phyloP scores from a whole-genome alignment of 1,139 yeast species.

The Pichia sp. region DNA sequence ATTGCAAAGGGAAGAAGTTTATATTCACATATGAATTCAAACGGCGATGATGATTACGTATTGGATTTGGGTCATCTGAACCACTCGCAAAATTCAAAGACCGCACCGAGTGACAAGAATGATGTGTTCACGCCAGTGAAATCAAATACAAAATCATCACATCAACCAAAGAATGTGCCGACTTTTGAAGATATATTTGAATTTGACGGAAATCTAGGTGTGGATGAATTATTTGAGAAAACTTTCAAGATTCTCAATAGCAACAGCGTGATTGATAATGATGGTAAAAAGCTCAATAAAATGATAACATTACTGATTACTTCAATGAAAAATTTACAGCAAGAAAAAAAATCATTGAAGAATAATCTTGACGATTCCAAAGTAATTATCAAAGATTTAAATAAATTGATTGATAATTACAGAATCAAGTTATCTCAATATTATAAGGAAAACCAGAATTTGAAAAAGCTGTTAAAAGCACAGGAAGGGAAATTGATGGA shows the following conservation, averaged over 20 bases:
- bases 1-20: neutral
- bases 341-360: constrained; percentile 10
- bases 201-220: constrained; percentile 1
- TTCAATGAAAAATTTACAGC: constrained; percentile 13
- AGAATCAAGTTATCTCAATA: constrained; percentile 15
- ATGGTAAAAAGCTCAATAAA: constrained; percentile 8
- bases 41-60: constrained; percentile 1
- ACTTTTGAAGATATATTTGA: too few relatives aligned
- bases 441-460: constrained; percentile 11
- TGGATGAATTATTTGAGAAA: constrained; percentile 15
- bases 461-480: constrained; percentile 1
- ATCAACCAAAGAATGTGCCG: neutral
- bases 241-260: constrained; percentile 20
- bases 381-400: constrained; percentile 9
- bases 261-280: constrained; percentile 7
- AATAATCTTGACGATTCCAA: constrained; percentile 2
- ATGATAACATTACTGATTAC: constrained; percentile 16
- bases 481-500: neutral
- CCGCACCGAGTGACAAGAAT: neutral
- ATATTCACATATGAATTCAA: neutral
- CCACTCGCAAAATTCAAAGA: neutral
- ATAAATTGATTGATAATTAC: constrained; percentile 8
- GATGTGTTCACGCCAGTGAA: neutral
- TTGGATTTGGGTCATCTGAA: constrained; percentile 5
- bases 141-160: neutral